Evolutionary conservation across 2,329 filamentous ascomycete genomes (phyloP), one percentile per base, ranked within the genome.

Genomic region (Fusarium albosuccineum): DNA sequence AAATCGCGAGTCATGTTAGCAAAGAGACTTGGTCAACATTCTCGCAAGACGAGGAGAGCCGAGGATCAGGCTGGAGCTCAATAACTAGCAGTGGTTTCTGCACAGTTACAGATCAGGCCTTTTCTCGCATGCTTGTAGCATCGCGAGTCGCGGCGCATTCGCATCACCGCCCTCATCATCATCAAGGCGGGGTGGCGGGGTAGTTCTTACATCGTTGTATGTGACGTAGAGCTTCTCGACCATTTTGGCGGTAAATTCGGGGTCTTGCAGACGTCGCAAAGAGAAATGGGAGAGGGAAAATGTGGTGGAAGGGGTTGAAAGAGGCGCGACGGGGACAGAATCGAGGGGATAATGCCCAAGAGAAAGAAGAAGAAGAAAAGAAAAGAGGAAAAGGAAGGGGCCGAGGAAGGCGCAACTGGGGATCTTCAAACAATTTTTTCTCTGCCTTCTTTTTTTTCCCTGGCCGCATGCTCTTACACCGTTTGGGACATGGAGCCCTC

Each of bases 171-270:
- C 45, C 14, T 34, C 60, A 45, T 64, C 61, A 63, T 69, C 59
- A 61, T 67, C 60, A 62, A 67, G 60, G 70, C 69, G 71, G 71
- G 71, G 67, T 73, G 71, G 70, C 69, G 72, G 67, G 72, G 70
- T 70, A 71, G 57, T 67, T 36, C 88, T 80, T 83, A 94, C 92
- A 88, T 96, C 89, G 80, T 97, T 97, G 82, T 97, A 97, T 73
- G 92, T 96, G 78, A 96, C 89, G 83, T 95, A 97, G 79, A 94
- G 81, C 80, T 97, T 97, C 81, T 95, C 86, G 70, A 92, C 87
- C 91, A 94, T 94, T 63, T 83, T 91, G 81, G 74, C 66, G 68
- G 56, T 58, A 62, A 61, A 60, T 48, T 33, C 36, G 33, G 44
- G 49, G 54, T 66, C 64, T 68, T 46, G 55, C 30, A 51, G 56